Conservation (phyloP, 2,329 filamentous ascomycete species). For the Trichoderma brevicompactum region DNA sequence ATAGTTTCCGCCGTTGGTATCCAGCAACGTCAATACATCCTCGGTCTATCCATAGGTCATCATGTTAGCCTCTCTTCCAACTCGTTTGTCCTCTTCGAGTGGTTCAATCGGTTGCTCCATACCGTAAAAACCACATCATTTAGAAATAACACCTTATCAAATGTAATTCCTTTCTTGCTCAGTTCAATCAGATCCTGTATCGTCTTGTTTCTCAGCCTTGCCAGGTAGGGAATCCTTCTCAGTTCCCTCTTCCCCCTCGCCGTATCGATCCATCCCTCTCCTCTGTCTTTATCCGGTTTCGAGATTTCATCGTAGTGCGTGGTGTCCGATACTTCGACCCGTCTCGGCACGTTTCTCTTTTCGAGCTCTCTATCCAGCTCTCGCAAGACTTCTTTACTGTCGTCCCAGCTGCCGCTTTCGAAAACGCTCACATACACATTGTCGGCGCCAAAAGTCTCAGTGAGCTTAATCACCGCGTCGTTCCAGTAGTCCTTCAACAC, state of each 20-base stretch:
- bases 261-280: constrained; percentile 69
- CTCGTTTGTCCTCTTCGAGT: neutral
- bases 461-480: constrained; percentile 60
- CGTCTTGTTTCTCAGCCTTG: constrained; percentile 66
- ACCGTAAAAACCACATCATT: constrained; percentile 68
- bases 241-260: constrained; percentile 57
- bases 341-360: constrained; percentile 55
- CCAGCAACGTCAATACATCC: constrained; percentile 59
- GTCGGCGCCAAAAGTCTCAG: constrained; percentile 59
- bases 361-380: constrained; percentile 61
- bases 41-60: constrained; percentile 46
- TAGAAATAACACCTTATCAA: constrained; percentile 65
- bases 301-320: constrained; percentile 63
- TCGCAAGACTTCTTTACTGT: constrained; percentile 64
- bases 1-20: constrained; percentile 62
- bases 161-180: constrained; percentile 52
- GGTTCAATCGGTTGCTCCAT: neutral
- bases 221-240: constrained; percentile 70
- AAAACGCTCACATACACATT: constrained; percentile 71
- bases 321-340: constrained; percentile 60
- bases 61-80: neutral
- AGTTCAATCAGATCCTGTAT: constrained; percentile 62
- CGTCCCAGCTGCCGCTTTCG: constrained; percentile 72
- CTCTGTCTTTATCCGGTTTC: constrained; percentile 49
- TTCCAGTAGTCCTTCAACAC: constrained; percentile 67